A percentile compares a stretch with the other conserved stretches of the same genome.
Conservation (phyloP, 768 basidiomycete species). For the Pleurotus pulmonarius region DNA sequence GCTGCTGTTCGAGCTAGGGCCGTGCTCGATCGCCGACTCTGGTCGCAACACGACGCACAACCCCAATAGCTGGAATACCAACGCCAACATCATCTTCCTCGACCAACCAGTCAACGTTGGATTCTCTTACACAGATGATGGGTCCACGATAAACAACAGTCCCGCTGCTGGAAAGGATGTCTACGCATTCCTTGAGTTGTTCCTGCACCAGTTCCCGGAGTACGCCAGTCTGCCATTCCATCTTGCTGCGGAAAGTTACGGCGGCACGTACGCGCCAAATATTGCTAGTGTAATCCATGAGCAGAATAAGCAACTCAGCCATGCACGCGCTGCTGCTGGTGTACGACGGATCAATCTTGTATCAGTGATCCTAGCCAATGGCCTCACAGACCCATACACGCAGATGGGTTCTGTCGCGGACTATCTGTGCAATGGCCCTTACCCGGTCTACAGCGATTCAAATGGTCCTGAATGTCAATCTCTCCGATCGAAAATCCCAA, state of each 20-base stretch:
- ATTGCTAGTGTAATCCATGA: conserved; percentile 81
- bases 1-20: conserved; percentile 89
- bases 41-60: conserved; percentile 73
- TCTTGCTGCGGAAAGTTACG: conserved; percentile 77
- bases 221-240: conserved; percentile 73
- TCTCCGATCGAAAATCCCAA: conserved; percentile 60
- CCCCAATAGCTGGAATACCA: conserved; percentile 79
- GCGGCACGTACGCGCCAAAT: conserved; percentile 79
- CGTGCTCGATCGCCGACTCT: conserved; percentile 68
- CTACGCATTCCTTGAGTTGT: conserved; percentile 78
- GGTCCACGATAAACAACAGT: conserved; percentile 70
- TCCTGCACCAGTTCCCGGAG: conserved; percentile 71
- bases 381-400: conserved; percentile 75
- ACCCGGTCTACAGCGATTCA: conserved; percentile 73
- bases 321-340: conserved; percentile 31
- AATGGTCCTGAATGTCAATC: conserved; percentile 62
- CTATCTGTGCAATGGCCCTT: conserved; percentile 79
- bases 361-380: conserved; percentile 85
- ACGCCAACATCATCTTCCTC: conserved; percentile 76
- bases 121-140: conserved; percentile 79
- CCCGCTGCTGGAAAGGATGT: conserved; percentile 91
- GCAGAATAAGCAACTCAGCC: conserved; percentile 57
- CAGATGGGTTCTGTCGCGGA: conserved; percentile 84
- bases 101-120: conserved; percentile 88
- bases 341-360: conserved; percentile 75